Evolutionary conservation across 2,329 filamentous ascomycete genomes (phyloP).

Genomic region (Sarocladiaceae sp.): DNA sequence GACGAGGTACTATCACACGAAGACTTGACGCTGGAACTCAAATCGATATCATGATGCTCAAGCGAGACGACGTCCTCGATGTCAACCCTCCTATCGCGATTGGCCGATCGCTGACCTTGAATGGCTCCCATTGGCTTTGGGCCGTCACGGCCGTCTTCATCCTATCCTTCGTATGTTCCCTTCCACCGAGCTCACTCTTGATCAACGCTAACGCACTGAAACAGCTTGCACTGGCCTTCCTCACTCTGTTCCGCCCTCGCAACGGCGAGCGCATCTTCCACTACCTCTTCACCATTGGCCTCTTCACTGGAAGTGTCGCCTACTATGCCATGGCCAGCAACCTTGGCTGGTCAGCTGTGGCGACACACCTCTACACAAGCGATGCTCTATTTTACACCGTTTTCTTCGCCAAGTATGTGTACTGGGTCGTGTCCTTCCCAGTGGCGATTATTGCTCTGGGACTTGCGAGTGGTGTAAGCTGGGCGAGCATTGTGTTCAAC

Average conservation of each 20-base stretch:
- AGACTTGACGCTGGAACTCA: too few species aligned
- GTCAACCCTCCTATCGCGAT: conserved; percentile 42
- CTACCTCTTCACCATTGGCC: conserved; percentile 47
- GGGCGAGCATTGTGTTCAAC: conserved; percentile 51
- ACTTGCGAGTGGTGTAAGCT: conserved; percentile 47
- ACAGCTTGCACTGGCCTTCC: conserved; percentile 35
- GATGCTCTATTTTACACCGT: conserved; percentile 38
- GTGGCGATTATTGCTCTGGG: conserved; percentile 40
- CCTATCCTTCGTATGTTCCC: conserved; percentile 37
- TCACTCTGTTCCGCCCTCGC: conserved; percentile 34
- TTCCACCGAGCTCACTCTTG: too few species aligned
- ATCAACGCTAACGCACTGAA: conserved; percentile 12
- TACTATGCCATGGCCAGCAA: conserved; percentile 52
- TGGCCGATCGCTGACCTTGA: conserved; percentile 32
- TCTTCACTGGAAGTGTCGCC: conserved; percentile 43
- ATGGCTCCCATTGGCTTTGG: conserved; percentile 54
- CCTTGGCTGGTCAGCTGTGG: conserved; percentile 40
- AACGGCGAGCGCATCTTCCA: conserved; percentile 51
- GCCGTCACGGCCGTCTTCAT: conserved; percentile 46
- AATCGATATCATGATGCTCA: conserved; percentile 18
- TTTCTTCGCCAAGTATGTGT: conserved; percentile 52
- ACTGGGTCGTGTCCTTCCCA: conserved; percentile 50
- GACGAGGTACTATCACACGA: too few species aligned
- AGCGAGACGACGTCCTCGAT: conserved; percentile 41
- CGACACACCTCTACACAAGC: conserved; percentile 20